Evolutionary conservation across 2,329 filamentous ascomycete species (phyloP).

Genomic region (Ophiostoma perfectum): DNA sequence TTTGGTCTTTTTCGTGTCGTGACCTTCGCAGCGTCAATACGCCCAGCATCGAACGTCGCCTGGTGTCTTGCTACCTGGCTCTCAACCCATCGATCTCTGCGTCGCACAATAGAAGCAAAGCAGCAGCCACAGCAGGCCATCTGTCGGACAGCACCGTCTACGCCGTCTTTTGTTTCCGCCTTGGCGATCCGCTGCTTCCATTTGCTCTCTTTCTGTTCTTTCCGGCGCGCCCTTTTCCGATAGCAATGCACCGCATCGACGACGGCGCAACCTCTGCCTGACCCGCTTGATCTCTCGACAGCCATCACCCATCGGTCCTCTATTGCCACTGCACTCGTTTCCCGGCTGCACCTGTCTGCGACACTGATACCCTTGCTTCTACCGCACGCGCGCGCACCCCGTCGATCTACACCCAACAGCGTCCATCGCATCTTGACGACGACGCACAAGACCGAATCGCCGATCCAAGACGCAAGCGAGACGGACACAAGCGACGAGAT

Average conservation of each 20-base stretch:
- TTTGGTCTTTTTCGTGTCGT: constrained; percentile 4
- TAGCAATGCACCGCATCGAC: too few species aligned
- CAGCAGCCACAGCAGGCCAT: neutral
- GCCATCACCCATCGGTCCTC: neutral
- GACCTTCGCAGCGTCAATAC: neutral
- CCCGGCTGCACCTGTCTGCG: neutral
- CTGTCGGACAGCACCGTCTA: too few species aligned
- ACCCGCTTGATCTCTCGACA: neutral
- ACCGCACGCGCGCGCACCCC: neutral
- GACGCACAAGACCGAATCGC: neutral
- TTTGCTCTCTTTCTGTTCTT: too few species aligned
- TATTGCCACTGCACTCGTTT: neutral
- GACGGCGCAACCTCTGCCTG: neutral
- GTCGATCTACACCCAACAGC: neutral
- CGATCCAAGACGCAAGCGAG: too few species aligned
- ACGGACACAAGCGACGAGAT: too few species aligned
- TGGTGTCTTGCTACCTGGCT: neutral
- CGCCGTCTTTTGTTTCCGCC: too few species aligned
- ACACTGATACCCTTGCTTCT: neutral
- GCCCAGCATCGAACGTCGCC: neutral
- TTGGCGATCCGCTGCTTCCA: too few species aligned
- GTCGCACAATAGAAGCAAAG: neutral
- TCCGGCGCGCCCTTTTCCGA: too few species aligned
- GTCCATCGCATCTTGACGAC: neutral
- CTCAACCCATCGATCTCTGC: neutral